These are phyloP conservation scores for Wickerhamiella dianesei DNA, from an alignment of 805 yeast species.

Conservation along the genomic window DNA sequence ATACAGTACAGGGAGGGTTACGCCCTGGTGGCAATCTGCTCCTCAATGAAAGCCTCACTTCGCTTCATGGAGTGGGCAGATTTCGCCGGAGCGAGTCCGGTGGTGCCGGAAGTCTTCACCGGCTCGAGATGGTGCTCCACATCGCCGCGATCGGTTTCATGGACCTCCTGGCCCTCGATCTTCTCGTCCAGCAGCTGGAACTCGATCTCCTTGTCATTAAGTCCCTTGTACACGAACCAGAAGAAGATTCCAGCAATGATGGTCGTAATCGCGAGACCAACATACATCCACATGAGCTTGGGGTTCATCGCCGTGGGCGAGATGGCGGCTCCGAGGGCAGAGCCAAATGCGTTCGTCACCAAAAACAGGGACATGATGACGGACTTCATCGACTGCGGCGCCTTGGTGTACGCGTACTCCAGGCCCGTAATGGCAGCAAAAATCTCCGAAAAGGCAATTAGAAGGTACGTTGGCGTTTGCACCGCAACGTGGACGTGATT, in stretches of 20 bases:
- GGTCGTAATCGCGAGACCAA: slow-evolving; percentile 48
- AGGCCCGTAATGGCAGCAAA: slow-evolving; percentile 70
- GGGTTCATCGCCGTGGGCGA: slow-evolving; percentile 58
- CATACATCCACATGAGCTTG: slow-evolving; percentile 54
- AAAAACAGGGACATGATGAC: slow-evolving; percentile 50
- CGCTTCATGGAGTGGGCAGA: neutral
- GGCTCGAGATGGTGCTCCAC: neutral
- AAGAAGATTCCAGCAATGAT: slow-evolving; percentile 45
- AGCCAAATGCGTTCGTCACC: slow-evolving; percentile 61
- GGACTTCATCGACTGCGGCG: slow-evolving; percentile 56
- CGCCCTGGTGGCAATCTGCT: neutral
- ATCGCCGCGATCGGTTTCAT: neutral
- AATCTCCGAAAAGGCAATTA: slow-evolving; percentile 64
- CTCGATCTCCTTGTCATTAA: slow-evolving; percentile 11
- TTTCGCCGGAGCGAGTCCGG: neutral
- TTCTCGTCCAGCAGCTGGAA: slow-evolving; percentile 4
- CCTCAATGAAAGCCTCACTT: neutral
- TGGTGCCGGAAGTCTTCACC: neutral
- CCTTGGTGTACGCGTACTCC: slow-evolving; percentile 75
- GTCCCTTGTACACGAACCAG: slow-evolving; percentile 39
- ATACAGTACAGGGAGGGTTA: too few species aligned
- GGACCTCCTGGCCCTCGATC: neutral
- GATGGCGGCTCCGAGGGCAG: slow-evolving; percentile 62
- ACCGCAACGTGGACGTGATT: slow-evolving; percentile 52
- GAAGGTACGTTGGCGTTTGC: slow-evolving; percentile 59